Conservation (phyloP, 1,284 basidiomycete species). For the Ceratobasidium sp. region DNA sequence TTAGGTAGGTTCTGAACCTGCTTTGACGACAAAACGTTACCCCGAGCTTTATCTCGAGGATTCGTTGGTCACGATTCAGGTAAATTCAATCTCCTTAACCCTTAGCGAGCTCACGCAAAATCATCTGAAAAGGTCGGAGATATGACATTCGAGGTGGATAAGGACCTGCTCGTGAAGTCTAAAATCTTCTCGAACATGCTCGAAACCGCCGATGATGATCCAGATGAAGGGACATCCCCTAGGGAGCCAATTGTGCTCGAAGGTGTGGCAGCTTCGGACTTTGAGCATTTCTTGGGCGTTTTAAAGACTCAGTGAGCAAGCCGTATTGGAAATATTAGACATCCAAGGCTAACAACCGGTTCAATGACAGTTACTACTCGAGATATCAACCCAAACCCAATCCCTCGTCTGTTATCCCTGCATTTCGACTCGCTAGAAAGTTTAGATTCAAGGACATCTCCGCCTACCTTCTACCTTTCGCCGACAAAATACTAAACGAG, state of each 20-base stretch:
- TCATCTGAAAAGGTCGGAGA: no score
- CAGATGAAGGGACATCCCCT: neutral
- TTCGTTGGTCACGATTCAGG: no score
- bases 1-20: no score
- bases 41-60: no score
- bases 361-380: conserved; percentile 29
- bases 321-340: no score
- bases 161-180: conserved; percentile 33
- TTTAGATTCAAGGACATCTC: conserved; percentile 20
- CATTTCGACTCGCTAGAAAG: conserved; percentile 22
- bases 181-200: conserved; percentile 38
- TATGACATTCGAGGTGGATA: conserved; percentile 18
- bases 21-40: no score
- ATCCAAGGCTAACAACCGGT: no score
- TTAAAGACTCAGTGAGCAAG: no score
- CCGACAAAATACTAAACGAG: conserved; percentile 3
- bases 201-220: neutral
- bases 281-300: neutral
- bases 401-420: neutral
- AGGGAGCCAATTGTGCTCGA: conserved; percentile 24
- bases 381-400: neutral
- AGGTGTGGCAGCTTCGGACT: conserved; percentile 24
- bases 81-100: no score
- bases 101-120: no score
- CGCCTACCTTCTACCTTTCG: conserved; percentile 1